A percentile compares a stretch with the other conserved stretches of the same genome.
Evolutionary conservation across 768 basidiomycete species (phyloP).

Genomic region (Harrya chromipes): DNA sequence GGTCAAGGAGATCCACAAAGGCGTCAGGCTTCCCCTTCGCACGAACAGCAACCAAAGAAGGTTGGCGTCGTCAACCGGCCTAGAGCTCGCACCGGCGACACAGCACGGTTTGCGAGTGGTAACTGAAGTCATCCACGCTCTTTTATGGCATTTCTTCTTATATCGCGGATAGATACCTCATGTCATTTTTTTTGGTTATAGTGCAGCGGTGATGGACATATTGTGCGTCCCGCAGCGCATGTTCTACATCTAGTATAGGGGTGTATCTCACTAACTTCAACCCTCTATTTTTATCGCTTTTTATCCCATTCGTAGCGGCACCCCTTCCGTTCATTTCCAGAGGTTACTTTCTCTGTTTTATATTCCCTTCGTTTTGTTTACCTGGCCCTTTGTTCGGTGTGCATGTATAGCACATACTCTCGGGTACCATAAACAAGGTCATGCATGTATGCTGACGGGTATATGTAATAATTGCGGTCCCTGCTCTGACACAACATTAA

Average conservation of each 20-base stretch:
- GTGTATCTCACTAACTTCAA: slow-evolving; percentile 6
- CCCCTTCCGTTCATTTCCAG: slow-evolving; percentile 21
- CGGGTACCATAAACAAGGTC: slow-evolving; percentile 14
- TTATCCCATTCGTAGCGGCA: slow-evolving; percentile 29
- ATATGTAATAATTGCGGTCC: slow-evolving; percentile 13
- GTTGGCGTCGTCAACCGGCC: slow-evolving; percentile 57
- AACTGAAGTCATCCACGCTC: slow-evolving; percentile 17
- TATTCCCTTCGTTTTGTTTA: slow-evolving; percentile 26
- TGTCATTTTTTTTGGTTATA: slow-evolving; percentile 15
- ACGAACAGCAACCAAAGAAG: slow-evolving; percentile 24
- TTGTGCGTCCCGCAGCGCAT: slow-evolving; percentile 11
- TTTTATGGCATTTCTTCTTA: slow-evolving; percentile 11
- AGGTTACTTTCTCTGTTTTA: not conserved
- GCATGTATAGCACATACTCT: slow-evolving; percentile 23
- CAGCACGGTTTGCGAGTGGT: slow-evolving; percentile 57
- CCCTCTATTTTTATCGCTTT: slow-evolving; percentile 25
- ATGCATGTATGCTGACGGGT: slow-evolving; percentile 11
- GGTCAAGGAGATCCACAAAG: slow-evolving; percentile 44
- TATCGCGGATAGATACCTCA: slow-evolving; percentile 14
- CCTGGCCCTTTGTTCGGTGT: slow-evolving; percentile 22
- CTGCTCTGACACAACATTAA: not conserved
- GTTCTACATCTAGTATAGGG: slow-evolving; percentile 11
- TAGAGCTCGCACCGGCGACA: slow-evolving; percentile 62
- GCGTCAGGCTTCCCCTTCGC: slow-evolving; percentile 7
- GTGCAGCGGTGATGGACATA: slow-evolving; percentile 8